Evolutionary conservation across 116 monocot genomes (phyloP).

Genomic region (Zostera marina): DNA sequence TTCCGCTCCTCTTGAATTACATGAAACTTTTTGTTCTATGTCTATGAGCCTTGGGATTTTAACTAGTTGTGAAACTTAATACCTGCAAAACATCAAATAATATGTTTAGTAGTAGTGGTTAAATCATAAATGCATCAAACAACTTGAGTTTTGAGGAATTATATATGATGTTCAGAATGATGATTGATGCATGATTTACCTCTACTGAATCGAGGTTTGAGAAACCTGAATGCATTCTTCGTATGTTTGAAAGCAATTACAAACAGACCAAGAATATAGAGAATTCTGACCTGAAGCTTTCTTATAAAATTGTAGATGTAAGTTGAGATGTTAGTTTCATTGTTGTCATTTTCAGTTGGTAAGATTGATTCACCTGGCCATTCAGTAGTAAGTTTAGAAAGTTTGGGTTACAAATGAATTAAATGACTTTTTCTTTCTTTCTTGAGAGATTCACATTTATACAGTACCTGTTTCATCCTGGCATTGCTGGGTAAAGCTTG

Average conservation of each 20-base stretch:
- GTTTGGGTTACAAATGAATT: background rate
- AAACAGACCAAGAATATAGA: conserved; percentile 64
- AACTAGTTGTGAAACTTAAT: background rate
- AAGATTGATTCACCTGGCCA: conserved; percentile 12
- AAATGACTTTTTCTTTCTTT: background rate
- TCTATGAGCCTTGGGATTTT: background rate
- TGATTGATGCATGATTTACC: conserved; percentile 14
- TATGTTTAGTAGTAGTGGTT: background rate
- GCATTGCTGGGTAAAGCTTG: conserved; percentile 24
- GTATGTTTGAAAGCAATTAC: conserved; percentile 52
- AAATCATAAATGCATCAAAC: background rate
- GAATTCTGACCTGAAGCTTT: conserved; percentile 58
- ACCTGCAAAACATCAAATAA: background rate
- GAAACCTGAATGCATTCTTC: conserved; percentile 19
- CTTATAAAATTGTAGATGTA: conserved; percentile 31
- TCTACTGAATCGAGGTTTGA: conserved; percentile 37
- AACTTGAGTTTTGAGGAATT: background rate
- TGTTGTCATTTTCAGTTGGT: conserved; percentile 10
- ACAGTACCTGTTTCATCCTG: conserved; percentile 17
- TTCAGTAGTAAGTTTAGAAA: conserved; percentile 13
- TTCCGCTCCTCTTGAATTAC: background rate
- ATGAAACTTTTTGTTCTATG: background rate
- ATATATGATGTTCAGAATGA: background rate
- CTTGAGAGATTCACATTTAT: background rate
- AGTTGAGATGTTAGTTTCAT: conserved; percentile 19